These are phyloP conservation scores for Monosporascus cannonballus DNA, from an alignment of 2,329 filamentous ascomycete species.

Conservation along the genomic window DNA sequence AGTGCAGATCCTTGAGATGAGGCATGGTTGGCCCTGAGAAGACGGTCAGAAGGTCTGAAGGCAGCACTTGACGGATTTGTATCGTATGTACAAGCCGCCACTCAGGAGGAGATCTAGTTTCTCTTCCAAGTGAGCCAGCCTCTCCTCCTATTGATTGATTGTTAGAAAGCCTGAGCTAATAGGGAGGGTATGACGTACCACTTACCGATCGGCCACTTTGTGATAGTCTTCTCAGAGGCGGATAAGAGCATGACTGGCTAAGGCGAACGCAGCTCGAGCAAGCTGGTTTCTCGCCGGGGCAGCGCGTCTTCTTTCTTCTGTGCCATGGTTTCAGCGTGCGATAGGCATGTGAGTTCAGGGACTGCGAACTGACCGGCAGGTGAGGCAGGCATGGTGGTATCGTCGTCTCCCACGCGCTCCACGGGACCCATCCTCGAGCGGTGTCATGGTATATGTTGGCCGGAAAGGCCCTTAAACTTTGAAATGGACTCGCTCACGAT, in stretches of 20 bases:
- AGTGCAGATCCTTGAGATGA: slow-evolving; percentile 20
- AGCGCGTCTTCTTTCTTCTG: slow-evolving; percentile 45
- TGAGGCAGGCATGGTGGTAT: slow-evolving; percentile 38
- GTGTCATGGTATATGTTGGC: slow-evolving; percentile 22
- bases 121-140: slow-evolving; percentile 44
- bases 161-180: not conserved
- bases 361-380: slow-evolving; percentile 36
- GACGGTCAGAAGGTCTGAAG: slow-evolving; percentile 22
- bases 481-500: not conserved
- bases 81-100: slow-evolving; percentile 28
- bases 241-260: slow-evolving; percentile 40
- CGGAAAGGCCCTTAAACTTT: not conserved
- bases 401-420: slow-evolving; percentile 29
- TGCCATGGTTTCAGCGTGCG: slow-evolving; percentile 6
- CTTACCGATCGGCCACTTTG: slow-evolving; percentile 39
- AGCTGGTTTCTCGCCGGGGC: slow-evolving; percentile 44
- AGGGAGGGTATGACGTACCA: slow-evolving; percentile 4
- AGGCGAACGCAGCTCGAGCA: slow-evolving; percentile 45
- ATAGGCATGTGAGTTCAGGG: not conserved
- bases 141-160: slow-evolving; percentile 35
- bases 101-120: slow-evolving; percentile 45
- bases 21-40: slow-evolving; percentile 23
- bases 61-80: slow-evolving; percentile 3
- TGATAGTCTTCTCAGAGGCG: slow-evolving; percentile 29
- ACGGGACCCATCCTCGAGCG: slow-evolving; percentile 23